Evolutionary conservation across 2,329 filamentous ascomycete species (phyloP), one percentile per base, ranked within the genome.

Genomic region (Exophiala bonariae): DNA sequence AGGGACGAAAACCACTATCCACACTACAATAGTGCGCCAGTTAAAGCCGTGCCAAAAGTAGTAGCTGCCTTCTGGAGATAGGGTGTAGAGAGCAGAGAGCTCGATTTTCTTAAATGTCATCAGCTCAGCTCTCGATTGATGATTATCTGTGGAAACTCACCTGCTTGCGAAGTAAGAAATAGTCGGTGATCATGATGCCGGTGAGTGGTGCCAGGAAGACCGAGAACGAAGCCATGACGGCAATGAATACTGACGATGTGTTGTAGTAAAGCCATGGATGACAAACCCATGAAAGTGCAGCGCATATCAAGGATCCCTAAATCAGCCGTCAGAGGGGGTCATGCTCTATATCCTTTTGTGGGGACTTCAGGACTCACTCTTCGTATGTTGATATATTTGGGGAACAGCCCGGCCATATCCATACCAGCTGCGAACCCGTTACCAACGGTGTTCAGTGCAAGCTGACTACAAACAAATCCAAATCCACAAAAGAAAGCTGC

Each of bases 381-480:
- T 3, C 77, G 66, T 50, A 81, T 81, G 59, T 79, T 79, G 61
- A 82, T 71, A 54, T 73, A 80, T 33, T 67, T 68, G 1, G 77
- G 77, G 51, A 74, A 71, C 0, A 81, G 58, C 3, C 72, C 76
- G 1, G 76, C 70, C 38, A 80, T 63, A 57, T 82, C 79, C 69
- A 81, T 80, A 14, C 75, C 78, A 2, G 70, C 68, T 0, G 72
- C 72, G 53, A 78, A 69, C 1, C 70, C 68, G 54, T 80, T 80
- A 45, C 73, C 68, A 36, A 74, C 65, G 6, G 66, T 65, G 52
- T 72, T 70, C 49, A 75, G 68, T 3, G 69, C 73, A 20, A 78
- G 62, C 54, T 76, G 72, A 14, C 66, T 71, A 1, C 71, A 61
- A 3, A 75, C 65, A 2, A 77, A 62, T 0, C 70, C 73, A 6